phyloP scores from a whole-genome alignment of 805 yeast genomes.

The Lachancea sp. region DNA sequence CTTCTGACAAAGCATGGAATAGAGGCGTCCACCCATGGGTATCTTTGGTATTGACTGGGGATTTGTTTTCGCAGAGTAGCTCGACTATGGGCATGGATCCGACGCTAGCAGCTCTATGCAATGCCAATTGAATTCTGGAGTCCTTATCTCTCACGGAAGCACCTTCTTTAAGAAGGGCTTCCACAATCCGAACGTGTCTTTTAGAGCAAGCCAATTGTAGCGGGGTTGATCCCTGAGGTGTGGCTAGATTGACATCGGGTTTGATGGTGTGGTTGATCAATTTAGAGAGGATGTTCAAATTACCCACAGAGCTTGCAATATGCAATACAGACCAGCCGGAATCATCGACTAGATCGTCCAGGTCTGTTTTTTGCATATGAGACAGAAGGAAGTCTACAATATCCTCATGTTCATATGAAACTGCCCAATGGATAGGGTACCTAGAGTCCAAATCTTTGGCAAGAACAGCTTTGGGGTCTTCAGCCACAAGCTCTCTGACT shows the following conservation, averaged over 20 bases:
- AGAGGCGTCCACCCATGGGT: conserved; percentile 74
- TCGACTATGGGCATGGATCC: conserved; percentile 59
- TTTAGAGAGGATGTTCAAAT: conserved; percentile 42
- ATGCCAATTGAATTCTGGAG: conserved; percentile 53
- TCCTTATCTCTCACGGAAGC: conserved; percentile 66
- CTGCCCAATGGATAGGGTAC: conserved; percentile 86
- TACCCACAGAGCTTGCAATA: conserved; percentile 73
- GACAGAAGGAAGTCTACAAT: conserved; percentile 41
- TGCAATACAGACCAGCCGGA: conserved; percentile 89
- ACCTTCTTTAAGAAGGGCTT: conserved; percentile 43
- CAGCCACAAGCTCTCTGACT: conserved; percentile 45
- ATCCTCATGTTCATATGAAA: conserved; percentile 51
- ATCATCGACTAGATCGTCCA: conserved; percentile 64
- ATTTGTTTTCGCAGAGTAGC: conserved; percentile 44
- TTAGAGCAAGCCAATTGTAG: conserved; percentile 75
- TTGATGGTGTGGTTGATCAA: conserved; percentile 44
- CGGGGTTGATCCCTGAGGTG: conserved; percentile 66
- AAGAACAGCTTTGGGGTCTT: conserved; percentile 43
- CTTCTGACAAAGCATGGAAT: conserved; percentile 89
- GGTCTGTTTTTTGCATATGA: conserved; percentile 39
- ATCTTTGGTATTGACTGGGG: conserved; percentile 67
- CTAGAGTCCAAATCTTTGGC: conserved; percentile 65
- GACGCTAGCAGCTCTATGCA: conserved; percentile 77
- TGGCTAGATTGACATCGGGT: conserved; percentile 56
- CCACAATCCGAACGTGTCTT: conserved; percentile 48